Base-by-base conservation (phyloP, 2,329 filamentous ascomycete genomes). In the Allantophomopsis lycopodina region DNA sequence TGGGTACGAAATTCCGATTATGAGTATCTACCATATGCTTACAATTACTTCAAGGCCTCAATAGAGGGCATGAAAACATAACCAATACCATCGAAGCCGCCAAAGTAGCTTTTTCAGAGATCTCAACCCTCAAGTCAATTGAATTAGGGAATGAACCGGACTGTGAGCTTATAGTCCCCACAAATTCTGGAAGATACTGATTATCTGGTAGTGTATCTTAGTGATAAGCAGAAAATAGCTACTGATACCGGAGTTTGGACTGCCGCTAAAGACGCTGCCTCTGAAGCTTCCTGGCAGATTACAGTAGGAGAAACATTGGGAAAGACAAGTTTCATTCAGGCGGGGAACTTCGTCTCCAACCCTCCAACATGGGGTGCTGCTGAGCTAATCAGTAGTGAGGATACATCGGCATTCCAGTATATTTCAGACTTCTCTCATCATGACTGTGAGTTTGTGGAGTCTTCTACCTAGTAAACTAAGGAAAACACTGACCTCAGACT, bases 1-100 rank as follows among this genome's bases (percentile, higher is more conserved):
- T 75, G 2, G 71, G 52, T 50, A 38, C 23, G 8, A 28, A 20
- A 28, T 4, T 28, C 23, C 7, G 11, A 28, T 3, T 10, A 6
- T 28, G 11, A 28, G 11, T 8, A 8, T 28, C 23, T 28, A 6
- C 7, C 23, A 28, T 8, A 10, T 3, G 23, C 23, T 28, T 12
- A 28, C 23, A 12, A 12, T 6, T 6, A 28, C 10, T 7, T 3
- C 23, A 8, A 28, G 23, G 23, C 10, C 23, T 28, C 23, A 28
- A 28, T 10, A 28, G 17, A 36, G 35, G 21, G 17, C 16, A 28
- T 21, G 35, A 36, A 28, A 34, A 34, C 32, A 2, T 18, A 5
- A 36, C 35, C 5, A 28, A 28, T 8, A 28, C 23, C 8, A 28
- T 28, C 23, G 23, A 28, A 28, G 23, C 23, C 7, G 23, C 23